Conservation (phyloP, 1,284 basidiomycete genomes). For the Ustilago crameri region DNA sequence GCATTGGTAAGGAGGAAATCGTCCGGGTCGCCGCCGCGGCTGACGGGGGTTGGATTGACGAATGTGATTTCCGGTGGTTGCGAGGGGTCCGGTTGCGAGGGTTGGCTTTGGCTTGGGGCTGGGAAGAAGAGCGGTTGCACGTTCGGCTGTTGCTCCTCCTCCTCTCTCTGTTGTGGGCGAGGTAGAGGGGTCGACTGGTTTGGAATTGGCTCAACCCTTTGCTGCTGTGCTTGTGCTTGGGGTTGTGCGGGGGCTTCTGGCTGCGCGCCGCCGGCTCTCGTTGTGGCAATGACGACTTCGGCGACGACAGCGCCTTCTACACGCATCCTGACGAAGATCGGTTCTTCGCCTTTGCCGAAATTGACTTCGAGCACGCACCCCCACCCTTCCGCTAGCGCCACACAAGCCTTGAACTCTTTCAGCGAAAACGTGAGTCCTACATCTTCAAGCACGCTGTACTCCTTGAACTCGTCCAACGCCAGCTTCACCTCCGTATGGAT, state of each 20-base stretch:
- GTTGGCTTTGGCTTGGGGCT: constrained; percentile 22
- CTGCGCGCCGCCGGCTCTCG: constrained; percentile 11
- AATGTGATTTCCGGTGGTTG: constrained; percentile 4
- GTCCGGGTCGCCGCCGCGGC: constrained; percentile 29
- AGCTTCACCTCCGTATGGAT: constrained; percentile 54
- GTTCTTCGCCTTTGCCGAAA: constrained; percentile 54
- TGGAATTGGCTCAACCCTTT: not conserved
- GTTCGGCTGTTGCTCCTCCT: constrained; percentile 7
- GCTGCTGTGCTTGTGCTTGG: not conserved
- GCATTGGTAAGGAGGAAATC: constrained; percentile 11
- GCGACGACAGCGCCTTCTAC: constrained; percentile 25
- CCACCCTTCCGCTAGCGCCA: constrained; percentile 40
- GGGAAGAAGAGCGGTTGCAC: constrained; percentile 43
- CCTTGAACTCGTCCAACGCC: constrained; percentile 38
- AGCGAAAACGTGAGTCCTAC: constrained; percentile 46
- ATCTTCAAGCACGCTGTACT: constrained; percentile 37
- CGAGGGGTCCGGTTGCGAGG: not conserved
- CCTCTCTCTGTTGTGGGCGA: not conserved
- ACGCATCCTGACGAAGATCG: constrained; percentile 49
- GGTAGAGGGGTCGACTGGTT: constrained; percentile 21
- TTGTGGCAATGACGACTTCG: constrained; percentile 57
- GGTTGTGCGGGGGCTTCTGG: not conserved
- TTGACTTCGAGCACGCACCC: constrained; percentile 32
- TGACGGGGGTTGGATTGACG: constrained; percentile 28
- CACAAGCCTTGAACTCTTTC: constrained; percentile 55